Base-by-base conservation (phyloP, 2,329 filamentous ascomycete species). In the Aspergillus latus region DNA sequence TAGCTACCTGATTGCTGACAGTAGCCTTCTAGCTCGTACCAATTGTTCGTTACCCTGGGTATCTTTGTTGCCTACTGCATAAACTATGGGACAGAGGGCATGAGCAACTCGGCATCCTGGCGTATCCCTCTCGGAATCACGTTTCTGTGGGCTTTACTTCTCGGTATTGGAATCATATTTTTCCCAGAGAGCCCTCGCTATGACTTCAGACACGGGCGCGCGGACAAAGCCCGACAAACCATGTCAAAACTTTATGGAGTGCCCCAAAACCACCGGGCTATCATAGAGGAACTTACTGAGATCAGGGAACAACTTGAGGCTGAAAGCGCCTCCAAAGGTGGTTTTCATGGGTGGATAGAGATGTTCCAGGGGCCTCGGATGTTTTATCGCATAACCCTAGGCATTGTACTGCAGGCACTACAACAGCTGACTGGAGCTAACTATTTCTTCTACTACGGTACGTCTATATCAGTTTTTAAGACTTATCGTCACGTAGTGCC, bases 131-230 rank as follows among this genome's bases (percentile, higher is more conserved):
- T 85, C 73, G 83, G 82, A 1, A 70, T 86, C 37, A 82, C 80
- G 2, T 84, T 82, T 64, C 70, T 84, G 56, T 85, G 80, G 76
- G 79, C 82, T 1, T 64, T 76, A 3, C 76, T 84, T 44, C 81
- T 86, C 61, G 78, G 78, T 3, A 54, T 74, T 21, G 82, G 82
- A 5, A 84, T 85, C 58, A 60, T 78, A 5, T 77, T 83, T 63
- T 78, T 85, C 59, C 78, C 78, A 0, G 83, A 85, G 61, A 81
- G 78, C 11, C 83, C 83, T 5, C 79, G 83, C 2, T 84, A 80
- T 73, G 81, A 82, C 44, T 85, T 83, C 67, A 78, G 83, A n/a
- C 68, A 79, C 40, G 81, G 80, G 37, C 78, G 78, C 11, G 72
- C 76, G 26, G 80, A 84, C 2, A 68, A 72, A 40, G 82, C 83